Evolutionary conservation across 2,329 filamentous ascomycete species (phyloP), one percentile per base, ranked within the genome.

Genomic region (Dothiorella sarmentorum): DNA sequence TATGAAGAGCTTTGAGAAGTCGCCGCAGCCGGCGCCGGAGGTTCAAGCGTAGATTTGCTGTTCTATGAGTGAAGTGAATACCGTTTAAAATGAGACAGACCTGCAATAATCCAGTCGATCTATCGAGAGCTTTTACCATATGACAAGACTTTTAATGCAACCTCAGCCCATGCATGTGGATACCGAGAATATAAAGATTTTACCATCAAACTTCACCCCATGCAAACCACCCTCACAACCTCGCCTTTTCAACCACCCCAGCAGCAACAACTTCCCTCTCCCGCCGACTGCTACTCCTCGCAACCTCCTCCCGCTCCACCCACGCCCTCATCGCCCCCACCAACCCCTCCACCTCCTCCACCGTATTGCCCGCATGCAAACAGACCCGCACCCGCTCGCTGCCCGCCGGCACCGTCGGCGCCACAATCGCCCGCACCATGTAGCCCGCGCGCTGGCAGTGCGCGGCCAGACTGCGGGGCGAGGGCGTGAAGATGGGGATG

Each of bases 1-100:
- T 1, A 96, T 96, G 90, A 67, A 68, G 59, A 69, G 66, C 60
- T 64, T 60, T 7, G 58, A 60, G 33, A 56, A 60, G 58, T 38
- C 24, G 26, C 42, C 58, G n/a, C 38, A 18, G 29, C 57, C 57
- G 3, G 53, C 53, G 22, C 53, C 53, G 1, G 53, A 57, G n/a
- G 29, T 47, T 2, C 31, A 57, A 31, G 42, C 31, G 20, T 57
- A 43, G 31, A 31, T 3, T 47, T 18, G 26, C 17, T 11, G 11
- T 47, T 4, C 33, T 33, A 35, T 31, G 44, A 49, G 11, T 43
- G n/a, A n/a, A n/a, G n/a, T n/a, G 40, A 43, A 18, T 49, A 47
- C 26, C 26, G 18, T 18, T 38, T 18, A 2, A 18, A n/a, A 31
- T 18, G 26, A 27, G 42, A 44, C n/a, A 7, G 5, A 45, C 13